Base-by-base conservation (phyloP, 768 basidiomycete species). In the Tulasnella sp. region DNA sequence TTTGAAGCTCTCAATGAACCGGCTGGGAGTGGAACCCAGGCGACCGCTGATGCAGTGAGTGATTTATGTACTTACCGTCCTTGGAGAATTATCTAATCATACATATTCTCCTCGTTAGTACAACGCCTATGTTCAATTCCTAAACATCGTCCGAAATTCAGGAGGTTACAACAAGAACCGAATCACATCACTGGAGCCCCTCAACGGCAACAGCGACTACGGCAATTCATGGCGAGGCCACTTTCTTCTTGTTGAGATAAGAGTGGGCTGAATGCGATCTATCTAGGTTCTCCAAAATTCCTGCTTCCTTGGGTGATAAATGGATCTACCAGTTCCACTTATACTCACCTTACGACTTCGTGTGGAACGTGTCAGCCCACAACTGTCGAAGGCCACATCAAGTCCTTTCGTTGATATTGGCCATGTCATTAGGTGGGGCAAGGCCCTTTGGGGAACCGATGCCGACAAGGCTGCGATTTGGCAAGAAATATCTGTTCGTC, bases 1-100 rank as follows among this genome's bases (percentile, higher is more conserved):
- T 71, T 71, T 35, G 70, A 71, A 35, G 35, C 70, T 26, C 70
- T 71, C n/a, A 71, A 71, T 11, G 70, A 71, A 23, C 70, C 70
- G 23, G 70, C 70, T 7, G 70, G 70, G 2, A 18, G 37, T 35
- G 70, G 42, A 23, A 35, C 13, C 42, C 5, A 71, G 23, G 70
- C 42, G 1, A 71, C 5, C 23, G 70, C 70, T 10, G 70, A 71
- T 32, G 35, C 42, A 23, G 70, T 71, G 32, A 39, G 70, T 44
- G n/a, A n/a, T 32, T 39, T 2, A 9, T 6, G 37, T 2, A 39
- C 11, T 3, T 9, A 23, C 23, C 26, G 2, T 13, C 55, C 9
- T 57, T 35, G 35, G 35, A 35, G 35, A 5, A 5, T 35, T 35
- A 5, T 5, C 35, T 2, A 5, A 5, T 35, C 35, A 71, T 35